These are phyloP conservation scores for Neurospora sp. DNA, from an alignment of 2,329 filamentous ascomycete genomes.

Conservation along the genomic window DNA sequence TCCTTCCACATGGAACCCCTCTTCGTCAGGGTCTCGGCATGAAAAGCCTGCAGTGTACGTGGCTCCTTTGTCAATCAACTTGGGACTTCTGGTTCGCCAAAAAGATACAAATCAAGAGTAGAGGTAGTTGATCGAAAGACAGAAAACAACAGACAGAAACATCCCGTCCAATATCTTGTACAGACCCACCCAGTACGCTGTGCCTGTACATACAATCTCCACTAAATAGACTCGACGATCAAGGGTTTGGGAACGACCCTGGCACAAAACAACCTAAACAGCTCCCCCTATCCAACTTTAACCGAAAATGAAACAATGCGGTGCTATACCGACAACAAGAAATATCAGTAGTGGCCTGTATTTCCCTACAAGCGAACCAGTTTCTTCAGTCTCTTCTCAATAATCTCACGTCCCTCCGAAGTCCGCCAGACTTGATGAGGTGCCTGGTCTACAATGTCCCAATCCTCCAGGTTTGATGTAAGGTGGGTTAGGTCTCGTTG, in stretches of 20 bases:
- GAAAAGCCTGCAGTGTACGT: neutral
- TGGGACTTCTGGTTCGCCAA: neutral
- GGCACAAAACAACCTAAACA: neutral
- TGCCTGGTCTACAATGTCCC: slow-evolving; percentile 80
- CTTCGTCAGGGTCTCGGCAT: neutral
- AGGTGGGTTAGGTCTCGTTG: slow-evolving; percentile 76
- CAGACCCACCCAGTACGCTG: neutral
- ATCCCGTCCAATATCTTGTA: neutral
- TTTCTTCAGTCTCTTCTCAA: slow-evolving; percentile 71
- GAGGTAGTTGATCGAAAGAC: neutral
- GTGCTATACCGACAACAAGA: neutral
- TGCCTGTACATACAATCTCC: neutral
- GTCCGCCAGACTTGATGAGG: slow-evolving; percentile 82
- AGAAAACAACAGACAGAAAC: neutral
- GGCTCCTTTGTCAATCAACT: neutral
- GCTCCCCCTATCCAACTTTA: neutral
- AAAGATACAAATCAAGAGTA: neutral
- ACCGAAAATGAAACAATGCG: neutral
- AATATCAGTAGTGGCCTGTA: neutral
- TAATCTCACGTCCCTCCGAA: slow-evolving; percentile 56
- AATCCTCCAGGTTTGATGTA: slow-evolving; percentile 67
- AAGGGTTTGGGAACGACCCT: neutral
- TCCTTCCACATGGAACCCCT: neutral
- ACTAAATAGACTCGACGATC: neutral
- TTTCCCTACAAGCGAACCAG: slow-evolving; percentile 27